These are phyloP conservation scores for Colletotrichum chlorophyti DNA, from an alignment of 2,329 filamentous ascomycete species.

Conservation along the genomic window DNA sequence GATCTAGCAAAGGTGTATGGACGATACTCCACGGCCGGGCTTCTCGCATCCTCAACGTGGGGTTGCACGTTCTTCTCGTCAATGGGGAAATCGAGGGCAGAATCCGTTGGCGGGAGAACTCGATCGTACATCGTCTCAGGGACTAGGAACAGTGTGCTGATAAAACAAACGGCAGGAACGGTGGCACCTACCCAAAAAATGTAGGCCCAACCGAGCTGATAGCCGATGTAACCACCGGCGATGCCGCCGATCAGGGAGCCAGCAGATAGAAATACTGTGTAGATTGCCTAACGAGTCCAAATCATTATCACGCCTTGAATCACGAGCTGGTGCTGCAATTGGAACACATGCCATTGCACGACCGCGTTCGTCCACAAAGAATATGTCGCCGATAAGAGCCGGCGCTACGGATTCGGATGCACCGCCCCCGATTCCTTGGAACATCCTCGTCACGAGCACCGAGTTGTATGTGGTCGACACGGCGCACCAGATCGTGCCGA, in stretches of 20 bases:
- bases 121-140: conserved; percentile 43
- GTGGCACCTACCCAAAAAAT: conserved; percentile 41
- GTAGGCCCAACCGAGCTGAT: conserved; percentile 38
- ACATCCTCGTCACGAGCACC: conserved; percentile 37
- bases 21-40: not conserved
- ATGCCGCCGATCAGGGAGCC: conserved; percentile 43
- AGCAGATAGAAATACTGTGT: conserved; percentile 39
- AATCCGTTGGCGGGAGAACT: not conserved
- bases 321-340: not conserved
- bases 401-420: conserved; percentile 43
- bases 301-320: not conserved
- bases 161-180: conserved; percentile 34
- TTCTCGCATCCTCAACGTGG: conserved; percentile 7
- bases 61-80: conserved; percentile 13
- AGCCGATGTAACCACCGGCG: conserved; percentile 43
- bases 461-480: conserved; percentile 33
- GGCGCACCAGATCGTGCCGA: conserved; percentile 37
- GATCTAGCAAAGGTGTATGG: conserved; percentile 21
- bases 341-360: conserved; percentile 42
- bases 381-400: conserved; percentile 42
- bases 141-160: conserved; percentile 38
- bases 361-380: conserved; percentile 43
- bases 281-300: conserved; percentile 33
- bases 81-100: not conserved
- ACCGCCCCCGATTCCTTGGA: conserved; percentile 41